phyloP scores from a whole-genome alignment of 2,329 filamentous ascomycete genomes.

The Verticillium isaacii region DNA sequence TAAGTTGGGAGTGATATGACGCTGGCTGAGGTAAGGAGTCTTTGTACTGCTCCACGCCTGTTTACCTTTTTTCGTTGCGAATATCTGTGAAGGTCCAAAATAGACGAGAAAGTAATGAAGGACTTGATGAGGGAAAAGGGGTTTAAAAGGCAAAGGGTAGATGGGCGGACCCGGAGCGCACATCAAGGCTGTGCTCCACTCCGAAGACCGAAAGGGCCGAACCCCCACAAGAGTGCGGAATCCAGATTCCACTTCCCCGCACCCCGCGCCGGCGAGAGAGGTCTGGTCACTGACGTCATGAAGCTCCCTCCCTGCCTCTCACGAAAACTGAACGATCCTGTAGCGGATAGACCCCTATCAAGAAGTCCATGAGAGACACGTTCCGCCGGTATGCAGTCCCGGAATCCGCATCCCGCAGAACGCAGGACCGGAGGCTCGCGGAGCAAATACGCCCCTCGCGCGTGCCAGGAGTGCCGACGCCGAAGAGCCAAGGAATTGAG shows the following conservation, averaged over 20 bases:
- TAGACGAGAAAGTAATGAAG: background rate
- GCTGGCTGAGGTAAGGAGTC: too few relatives aligned
- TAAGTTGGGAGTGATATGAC: background rate
- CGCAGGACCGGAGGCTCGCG: background rate
- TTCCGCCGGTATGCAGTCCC: background rate
- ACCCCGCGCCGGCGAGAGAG: too few relatives aligned
- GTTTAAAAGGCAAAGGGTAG: too few relatives aligned
- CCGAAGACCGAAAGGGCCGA: background rate
- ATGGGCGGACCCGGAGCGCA: too few relatives aligned
- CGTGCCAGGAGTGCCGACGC: constrained; percentile 30
- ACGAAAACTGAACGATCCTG: background rate
- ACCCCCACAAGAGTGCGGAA: background rate
- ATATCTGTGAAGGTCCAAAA: too few relatives aligned
- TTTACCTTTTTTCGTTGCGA: too few relatives aligned
- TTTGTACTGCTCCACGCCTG: too few relatives aligned
- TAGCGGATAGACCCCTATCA: background rate
- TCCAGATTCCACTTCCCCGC: background rate
- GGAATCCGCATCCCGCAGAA: background rate
- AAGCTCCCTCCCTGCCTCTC: background rate
- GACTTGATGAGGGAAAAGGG: background rate
- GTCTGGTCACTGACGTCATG: background rate
- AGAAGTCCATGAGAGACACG: background rate
- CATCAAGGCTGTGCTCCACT: background rate
- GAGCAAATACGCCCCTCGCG: constrained; percentile 17
- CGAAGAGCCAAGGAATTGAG: constrained; percentile 26